These are phyloP conservation scores for Nothophoma quercina DNA, from an alignment of 2,329 filamentous ascomycete species.

Conservation along the genomic window DNA sequence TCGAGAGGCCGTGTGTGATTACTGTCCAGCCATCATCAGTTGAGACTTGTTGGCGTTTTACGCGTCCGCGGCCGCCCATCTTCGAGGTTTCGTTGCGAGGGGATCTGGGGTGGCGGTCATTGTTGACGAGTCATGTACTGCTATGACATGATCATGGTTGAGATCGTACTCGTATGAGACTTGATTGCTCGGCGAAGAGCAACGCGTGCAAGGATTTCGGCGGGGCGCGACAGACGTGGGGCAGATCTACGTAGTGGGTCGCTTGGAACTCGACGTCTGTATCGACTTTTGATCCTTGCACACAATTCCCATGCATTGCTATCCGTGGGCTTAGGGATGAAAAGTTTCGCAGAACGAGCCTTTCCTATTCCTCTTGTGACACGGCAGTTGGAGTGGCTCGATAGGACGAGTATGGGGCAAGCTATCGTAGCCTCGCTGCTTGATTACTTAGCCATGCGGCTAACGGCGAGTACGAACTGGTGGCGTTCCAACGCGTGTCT, in stretches of 20 bases:
- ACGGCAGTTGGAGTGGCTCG: neutral
- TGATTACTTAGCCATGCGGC: neutral
- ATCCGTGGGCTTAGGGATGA: neutral
- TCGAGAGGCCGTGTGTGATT: constrained; percentile 38
- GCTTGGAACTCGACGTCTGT: neutral
- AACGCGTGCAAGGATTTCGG: constrained; percentile 1
- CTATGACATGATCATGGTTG: neutral
- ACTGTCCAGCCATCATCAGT: constrained; percentile 49
- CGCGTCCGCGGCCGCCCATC: constrained; percentile 26
- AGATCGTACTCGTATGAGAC: neutral
- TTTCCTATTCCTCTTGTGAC: neutral
- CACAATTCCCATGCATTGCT: neutral
- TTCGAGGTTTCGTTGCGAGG: neutral
- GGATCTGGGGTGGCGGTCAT: neutral
- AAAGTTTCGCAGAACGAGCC: constrained; percentile 2
- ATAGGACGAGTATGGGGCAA: neutral
- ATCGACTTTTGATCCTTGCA: neutral
- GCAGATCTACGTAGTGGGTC: constrained; percentile 1
- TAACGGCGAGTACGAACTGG: neutral
- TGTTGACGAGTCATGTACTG: constrained; percentile 2
- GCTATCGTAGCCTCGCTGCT: neutral
- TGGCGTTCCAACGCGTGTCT: neutral
- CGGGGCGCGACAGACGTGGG: constrained; percentile 4
- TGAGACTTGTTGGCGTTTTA: constrained; percentile 41
- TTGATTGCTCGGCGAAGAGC: neutral